These are phyloP conservation scores for Colletotrichum siamense DNA, from an alignment of 2,329 filamentous ascomycete species.

Conservation along the genomic window DNA sequence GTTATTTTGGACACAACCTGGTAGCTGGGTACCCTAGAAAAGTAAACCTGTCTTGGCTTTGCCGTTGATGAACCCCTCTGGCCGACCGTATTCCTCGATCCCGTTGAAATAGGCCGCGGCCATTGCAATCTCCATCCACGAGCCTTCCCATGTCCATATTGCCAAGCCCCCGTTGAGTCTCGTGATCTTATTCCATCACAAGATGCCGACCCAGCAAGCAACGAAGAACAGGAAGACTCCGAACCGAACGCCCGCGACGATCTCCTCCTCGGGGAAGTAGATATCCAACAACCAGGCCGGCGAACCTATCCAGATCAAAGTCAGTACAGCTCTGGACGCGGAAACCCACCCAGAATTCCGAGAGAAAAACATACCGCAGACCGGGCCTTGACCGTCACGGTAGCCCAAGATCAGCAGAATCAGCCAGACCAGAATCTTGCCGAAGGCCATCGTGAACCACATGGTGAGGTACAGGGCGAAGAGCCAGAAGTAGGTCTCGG, in stretches of 20 bases:
- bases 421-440: neutral
- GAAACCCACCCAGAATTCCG: fast-evolving
- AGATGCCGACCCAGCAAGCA: neutral
- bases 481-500: neutral
- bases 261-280: neutral
- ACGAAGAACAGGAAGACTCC: neutral
- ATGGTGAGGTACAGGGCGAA: neutral
- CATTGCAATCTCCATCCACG: neutral
- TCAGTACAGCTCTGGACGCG: neutral
- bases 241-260: neutral
- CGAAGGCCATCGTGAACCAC: neutral
- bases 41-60: neutral
- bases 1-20: neutral
- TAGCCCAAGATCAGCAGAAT: neutral
- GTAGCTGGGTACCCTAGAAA: neutral
- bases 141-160: too few species aligned
- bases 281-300: neutral
- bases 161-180: neutral
- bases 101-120: neutral
- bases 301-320: neutral
- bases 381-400: neutral
- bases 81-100: neutral
- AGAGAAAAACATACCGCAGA: neutral
- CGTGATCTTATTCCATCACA: neutral
- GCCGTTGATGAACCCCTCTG: neutral